These are phyloP conservation scores for Penicillium occitanis DNA, from an alignment of 2,329 filamentous ascomycete genomes.

Conservation along the genomic window DNA sequence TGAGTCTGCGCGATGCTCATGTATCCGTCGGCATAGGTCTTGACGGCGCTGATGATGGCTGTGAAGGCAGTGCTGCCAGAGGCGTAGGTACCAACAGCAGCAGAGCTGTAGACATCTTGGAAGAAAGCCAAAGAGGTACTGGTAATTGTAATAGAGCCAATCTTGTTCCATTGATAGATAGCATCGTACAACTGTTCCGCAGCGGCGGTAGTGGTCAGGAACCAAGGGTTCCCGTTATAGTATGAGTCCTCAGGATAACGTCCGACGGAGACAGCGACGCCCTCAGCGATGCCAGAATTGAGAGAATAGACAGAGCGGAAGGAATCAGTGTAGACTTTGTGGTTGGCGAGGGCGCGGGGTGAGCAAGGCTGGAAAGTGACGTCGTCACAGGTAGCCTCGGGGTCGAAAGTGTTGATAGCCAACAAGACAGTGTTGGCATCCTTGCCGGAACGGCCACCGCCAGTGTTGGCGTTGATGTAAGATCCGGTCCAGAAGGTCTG, in stretches of 20 bases:
- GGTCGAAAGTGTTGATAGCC: conserved; percentile 46
- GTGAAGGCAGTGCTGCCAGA: conserved; percentile 57
- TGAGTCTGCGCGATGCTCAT: conserved; percentile 42
- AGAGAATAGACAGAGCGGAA: conserved; percentile 70
- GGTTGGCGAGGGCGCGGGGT: conserved; percentile 66
- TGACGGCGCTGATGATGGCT: conserved; percentile 59
- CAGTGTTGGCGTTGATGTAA: conserved; percentile 66
- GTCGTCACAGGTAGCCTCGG: conserved; percentile 36
- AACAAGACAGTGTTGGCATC: conserved; percentile 67
- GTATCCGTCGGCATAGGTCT: conserved; percentile 62
- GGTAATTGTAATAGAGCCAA: conserved; percentile 64
- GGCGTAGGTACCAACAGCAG: conserved; percentile 63
- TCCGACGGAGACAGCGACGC: conserved; percentile 50
- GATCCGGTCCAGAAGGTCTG: conserved; percentile 69
- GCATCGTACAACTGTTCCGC: conserved; percentile 80
- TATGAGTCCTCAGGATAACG: conserved; percentile 72
- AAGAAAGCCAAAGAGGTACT: conserved; percentile 70
- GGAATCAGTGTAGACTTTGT: conserved; percentile 72
- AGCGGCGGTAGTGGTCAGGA: conserved; percentile 71
- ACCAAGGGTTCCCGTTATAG: conserved; percentile 75
- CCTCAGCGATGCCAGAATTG: conserved; percentile 34
- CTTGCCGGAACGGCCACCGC: conserved; percentile 64
- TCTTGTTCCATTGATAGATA: conserved; percentile 66
- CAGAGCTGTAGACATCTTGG: conserved; percentile 60
- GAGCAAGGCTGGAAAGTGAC: conserved; percentile 77